Evolutionary conservation across 164 flowering plant genomes (phyloP).

Genomic region (Vitis amurensis): DNA sequence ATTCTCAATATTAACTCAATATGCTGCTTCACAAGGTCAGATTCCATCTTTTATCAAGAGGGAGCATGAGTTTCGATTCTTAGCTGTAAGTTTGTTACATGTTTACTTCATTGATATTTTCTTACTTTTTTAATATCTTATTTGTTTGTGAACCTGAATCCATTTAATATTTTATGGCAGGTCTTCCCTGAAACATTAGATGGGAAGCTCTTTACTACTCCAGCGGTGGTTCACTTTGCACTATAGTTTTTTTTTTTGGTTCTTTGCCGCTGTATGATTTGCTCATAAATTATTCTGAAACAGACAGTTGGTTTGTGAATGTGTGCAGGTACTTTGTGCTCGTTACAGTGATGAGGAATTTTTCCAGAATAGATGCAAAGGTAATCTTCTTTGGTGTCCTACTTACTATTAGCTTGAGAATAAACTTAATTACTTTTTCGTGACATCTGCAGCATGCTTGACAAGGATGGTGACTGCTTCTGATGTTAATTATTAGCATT

Average conservation of each 20-base stretch:
- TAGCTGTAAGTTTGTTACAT: slow-evolving; percentile 61
- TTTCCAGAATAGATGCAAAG: slow-evolving; percentile 74
- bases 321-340: slow-evolving; percentile 78
- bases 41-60: slow-evolving; percentile 76
- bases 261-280: background rate
- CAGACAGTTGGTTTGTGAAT: background rate
- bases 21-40: slow-evolving; percentile 32
- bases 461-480: no score
- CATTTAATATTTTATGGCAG: slow-evolving; percentile 29
- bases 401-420: background rate
- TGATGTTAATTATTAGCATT: no score
- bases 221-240: slow-evolving; percentile 46
- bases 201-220: slow-evolving; percentile 46
- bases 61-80: slow-evolving; percentile 91
- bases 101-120: background rate
- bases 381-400: slow-evolving; percentile 28
- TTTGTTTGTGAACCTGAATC: background rate
- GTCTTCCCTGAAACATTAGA: slow-evolving; percentile 71
- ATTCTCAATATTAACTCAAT: background rate
- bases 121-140: background rate
- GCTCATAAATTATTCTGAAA: background rate
- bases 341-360: slow-evolving; percentile 90
- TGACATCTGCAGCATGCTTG: no score
- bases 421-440: background rate
- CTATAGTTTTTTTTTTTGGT: background rate